phyloP scores from a whole-genome alignment of 345 rosid genomes.

The Eucalyptus polybractea region DNA sequence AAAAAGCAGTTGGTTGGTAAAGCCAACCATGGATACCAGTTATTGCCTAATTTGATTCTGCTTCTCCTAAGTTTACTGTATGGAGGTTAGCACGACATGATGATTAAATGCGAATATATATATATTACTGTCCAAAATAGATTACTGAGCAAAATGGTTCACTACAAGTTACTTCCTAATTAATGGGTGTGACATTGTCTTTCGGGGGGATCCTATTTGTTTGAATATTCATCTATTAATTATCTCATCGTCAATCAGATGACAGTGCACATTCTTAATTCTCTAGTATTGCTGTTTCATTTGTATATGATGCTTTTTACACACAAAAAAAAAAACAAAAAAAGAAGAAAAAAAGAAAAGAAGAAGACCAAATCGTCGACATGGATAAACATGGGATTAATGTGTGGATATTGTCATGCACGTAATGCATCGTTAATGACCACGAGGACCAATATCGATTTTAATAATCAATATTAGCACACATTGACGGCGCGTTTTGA shows the following conservation, averaged over 20 bases:
- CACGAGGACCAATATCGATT: background rate
- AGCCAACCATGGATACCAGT: background rate
- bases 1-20: background rate
- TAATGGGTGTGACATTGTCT: background rate
- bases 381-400: background rate
- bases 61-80: background rate
- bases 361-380: background rate
- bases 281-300: background rate
- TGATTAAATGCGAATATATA: background rate
- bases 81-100: background rate
- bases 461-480: background rate
- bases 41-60: background rate
- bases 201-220: background rate
- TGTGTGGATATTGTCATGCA: background rate
- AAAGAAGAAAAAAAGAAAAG: accelerated
- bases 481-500: background rate
- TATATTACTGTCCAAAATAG: no score
- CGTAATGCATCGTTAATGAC: background rate
- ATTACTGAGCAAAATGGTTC: background rate
- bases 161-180: background rate
- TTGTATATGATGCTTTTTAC: background rate
- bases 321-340: accelerated
- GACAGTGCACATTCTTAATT: background rate
- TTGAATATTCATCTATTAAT: background rate
- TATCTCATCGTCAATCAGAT: background rate